Base-by-base conservation (phyloP, 495 filamentous ascomycete species). In the Xylona heveae region DNA sequence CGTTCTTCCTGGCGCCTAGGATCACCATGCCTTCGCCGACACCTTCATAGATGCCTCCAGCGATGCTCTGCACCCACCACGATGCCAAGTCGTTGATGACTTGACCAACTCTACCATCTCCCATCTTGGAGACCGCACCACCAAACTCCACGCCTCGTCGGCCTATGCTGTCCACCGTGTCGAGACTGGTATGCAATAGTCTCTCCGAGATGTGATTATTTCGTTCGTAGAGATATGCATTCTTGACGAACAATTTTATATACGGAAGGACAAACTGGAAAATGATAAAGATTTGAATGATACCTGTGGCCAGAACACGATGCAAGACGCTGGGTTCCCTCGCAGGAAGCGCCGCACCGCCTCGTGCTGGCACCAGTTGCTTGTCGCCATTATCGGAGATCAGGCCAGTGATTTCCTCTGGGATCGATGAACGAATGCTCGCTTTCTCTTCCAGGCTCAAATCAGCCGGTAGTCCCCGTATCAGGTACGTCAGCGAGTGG, bases 21-120 rank as follows among this genome's bases (percentile, higher is more conserved):
- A n/a, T n/a, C n/a, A n/a, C n/a, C n/a, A n/a, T n/a, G n/a, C n/a
- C n/a, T n/a, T 74, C 64, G 1, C 61, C 61, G 25, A 75, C 53
- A 0, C 72, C 72, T 30, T 78, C 71, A 41, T 69, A 64, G 21
- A 78, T 52, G 9, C 72, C 72, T 10, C 64, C 68, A 2, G 61
- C 60, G 25, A 75, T 50, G 9, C 62, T 61, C 39, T 68, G 63
- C 14, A 71, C 39, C 52, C 66, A 61, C 68, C 68, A 74, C 3
- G 47, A 40, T 1, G 57, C 55, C 8, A 64, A 28, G 3, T 61
- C 59, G 24, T 56, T 56, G 17, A 71, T 40, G 2, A 51, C 53
- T 38, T 61, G 46, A 4, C 66, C 66, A 13, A 73, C 40, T 30
- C 57, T 64, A 1, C 71, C 68, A 37, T 71, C 64, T 22, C 64